Conservation (phyloP, 768 basidiomycete genomes). For the Neoboletus subvelutipes region DNA sequence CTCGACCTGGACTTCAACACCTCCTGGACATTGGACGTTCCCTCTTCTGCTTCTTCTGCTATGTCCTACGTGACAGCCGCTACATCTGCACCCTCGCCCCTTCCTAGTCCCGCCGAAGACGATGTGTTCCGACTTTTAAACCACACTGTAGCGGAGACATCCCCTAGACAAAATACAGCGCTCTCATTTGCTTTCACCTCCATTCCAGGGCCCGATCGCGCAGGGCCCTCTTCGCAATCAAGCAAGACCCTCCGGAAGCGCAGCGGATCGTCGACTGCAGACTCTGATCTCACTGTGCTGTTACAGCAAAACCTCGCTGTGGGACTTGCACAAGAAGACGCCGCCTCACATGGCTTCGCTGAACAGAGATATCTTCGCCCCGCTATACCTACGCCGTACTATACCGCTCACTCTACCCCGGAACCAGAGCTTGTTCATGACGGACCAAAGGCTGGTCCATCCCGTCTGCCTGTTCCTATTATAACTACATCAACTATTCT, state of each 20-base stretch:
- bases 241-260: neutral
- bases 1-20: slow-evolving; percentile 25
- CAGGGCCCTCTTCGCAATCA: slow-evolving; percentile 1
- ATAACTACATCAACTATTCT: slow-evolving; percentile 9
- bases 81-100: slow-evolving; percentile 10
- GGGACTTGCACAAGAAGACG: slow-evolving; percentile 14
- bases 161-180: slow-evolving; percentile 4
- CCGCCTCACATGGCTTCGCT: slow-evolving; percentile 6
- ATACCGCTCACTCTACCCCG: slow-evolving; percentile 33
- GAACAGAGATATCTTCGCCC: slow-evolving; percentile 22
- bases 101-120: slow-evolving; percentile 10
- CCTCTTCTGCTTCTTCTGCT: slow-evolving; percentile 17
- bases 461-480: slow-evolving; percentile 26
- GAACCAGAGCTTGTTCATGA: slow-evolving; percentile 22
- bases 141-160: neutral
- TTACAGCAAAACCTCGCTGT: slow-evolving; percentile 9
- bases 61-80: slow-evolving; percentile 25
- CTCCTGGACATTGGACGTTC: slow-evolving; percentile 17
- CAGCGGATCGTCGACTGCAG: slow-evolving; percentile 16
- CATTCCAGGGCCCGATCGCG: slow-evolving; percentile 1
- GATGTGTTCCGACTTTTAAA: slow-evolving; percentile 13
- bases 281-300: slow-evolving; percentile 24
- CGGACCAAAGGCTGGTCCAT: slow-evolving; percentile 26
- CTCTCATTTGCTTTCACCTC: slow-evolving; percentile 12
- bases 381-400: slow-evolving; percentile 31